Evolutionary conservation across 176 grass and related monocot genomes (phyloP).

Genomic region (Typha latifolia): DNA sequence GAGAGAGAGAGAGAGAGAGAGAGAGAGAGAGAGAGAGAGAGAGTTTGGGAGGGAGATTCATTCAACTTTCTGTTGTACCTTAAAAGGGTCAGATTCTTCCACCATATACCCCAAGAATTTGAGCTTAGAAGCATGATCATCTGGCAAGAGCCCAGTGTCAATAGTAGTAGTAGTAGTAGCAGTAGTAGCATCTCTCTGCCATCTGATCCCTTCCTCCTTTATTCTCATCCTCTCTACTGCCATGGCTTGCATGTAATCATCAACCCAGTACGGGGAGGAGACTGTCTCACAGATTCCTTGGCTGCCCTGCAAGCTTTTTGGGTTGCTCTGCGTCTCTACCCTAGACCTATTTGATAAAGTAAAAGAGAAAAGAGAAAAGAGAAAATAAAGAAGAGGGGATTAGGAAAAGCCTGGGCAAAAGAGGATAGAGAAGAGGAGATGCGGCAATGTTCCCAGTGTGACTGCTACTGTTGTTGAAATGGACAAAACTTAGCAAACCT

Average conservation of each 20-base stretch:
- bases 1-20: conserved; percentile 10
- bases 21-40: conserved; percentile 25
- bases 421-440: conserved; percentile 4
- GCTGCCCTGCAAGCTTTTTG: conserved; percentile 47
- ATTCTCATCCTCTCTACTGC: conserved; percentile 53
- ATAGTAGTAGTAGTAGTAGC: conserved; percentile 9
- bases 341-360: conserved; percentile 34
- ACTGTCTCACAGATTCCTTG: conserved; percentile 43
- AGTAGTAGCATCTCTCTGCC: conserved; percentile 45
- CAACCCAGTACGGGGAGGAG: conserved; percentile 46
- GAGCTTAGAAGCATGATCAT: conserved; percentile 35
- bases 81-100: conserved; percentile 66
- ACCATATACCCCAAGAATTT: conserved; percentile 42
- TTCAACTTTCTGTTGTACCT: conserved; percentile 50
- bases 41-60: conserved; percentile 3
- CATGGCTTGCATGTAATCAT: conserved; percentile 78
- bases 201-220: conserved; percentile 49
- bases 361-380: conserved; percentile 15
- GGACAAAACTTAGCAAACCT: conserved; percentile 41
- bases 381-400: conserved; percentile 3
- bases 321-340: conserved; percentile 42
- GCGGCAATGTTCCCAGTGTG: conserved; percentile 10
- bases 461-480: conserved; percentile 20
- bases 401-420: conserved; percentile 3
- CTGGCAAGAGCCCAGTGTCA: neutral